Evolutionary conservation across 106 monocot genomes (phyloP), one percentile per base, ranked within the genome.

Genomic region (Vanilla planifolia): DNA sequence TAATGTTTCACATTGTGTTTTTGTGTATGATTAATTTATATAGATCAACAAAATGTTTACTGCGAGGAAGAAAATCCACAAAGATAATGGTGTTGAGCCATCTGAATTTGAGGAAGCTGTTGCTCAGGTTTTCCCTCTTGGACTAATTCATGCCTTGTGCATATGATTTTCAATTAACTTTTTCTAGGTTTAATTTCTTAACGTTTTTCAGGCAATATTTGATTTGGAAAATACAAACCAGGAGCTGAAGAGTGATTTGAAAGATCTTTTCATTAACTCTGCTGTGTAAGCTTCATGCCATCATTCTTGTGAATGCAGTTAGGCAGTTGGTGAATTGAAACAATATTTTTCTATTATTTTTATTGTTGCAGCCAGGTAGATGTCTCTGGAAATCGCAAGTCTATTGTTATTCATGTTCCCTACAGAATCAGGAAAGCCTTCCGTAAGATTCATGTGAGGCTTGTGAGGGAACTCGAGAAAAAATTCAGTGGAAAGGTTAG

Each of bases 401-500:
- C 95, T 55, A 71, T 90, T 34, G 83, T 90, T 55, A 68, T 95
- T 41, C 90, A 90, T 70, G 80, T 89, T 23, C 89, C 94, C 0
- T 95, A 77, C 64, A 76, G 94, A 39, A 70, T 95, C 7, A 67
- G 89, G 69, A 95, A 95, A 51, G 75, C 67, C 17, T 90, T 80
- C 64, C 76, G 63, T 65, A 95, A 95, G 78, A 77, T 95, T 51
- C 94, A 95, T 69, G 70, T 84, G 9, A 86, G 86, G 61, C 89
- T 95, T 35, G 89, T 95, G 27, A 86, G 89, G 57, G 94, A 95
- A 48, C 33, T 95, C 20, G 94, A 95, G 74, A 95, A 95, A 76
- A 95, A 95, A 69, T 95, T 95, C 68, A 89, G 94, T 61, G 94
- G 89, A 23, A 90, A 90, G 86, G 94, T 89, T 20, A 64, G 45